A percentile compares a stretch with the other conserved stretches of the same genome.
These are phyloP conservation scores for Verticillium alfalfae DNA, from an alignment of 2,329 filamentous ascomycete species.

Conservation along the genomic window DNA sequence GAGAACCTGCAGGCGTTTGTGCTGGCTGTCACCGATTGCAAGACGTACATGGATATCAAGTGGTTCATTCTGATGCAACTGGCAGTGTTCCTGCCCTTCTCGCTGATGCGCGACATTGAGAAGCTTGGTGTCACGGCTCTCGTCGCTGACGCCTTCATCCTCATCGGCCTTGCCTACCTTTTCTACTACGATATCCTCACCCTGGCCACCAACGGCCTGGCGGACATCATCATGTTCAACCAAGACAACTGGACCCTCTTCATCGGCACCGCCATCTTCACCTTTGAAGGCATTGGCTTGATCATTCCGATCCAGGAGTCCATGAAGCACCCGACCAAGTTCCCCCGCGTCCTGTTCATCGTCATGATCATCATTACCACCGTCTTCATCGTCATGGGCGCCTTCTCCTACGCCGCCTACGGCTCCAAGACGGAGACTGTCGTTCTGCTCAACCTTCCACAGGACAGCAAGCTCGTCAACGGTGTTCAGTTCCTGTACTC, in stretches of 20 bases:
- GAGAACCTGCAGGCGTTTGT: slow-evolving; percentile 96
- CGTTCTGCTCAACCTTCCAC: slow-evolving; percentile 90
- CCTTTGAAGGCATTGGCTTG: slow-evolving; percentile 72
- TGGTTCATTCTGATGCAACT: slow-evolving; percentile 92
- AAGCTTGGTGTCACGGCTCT: slow-evolving; percentile 94
- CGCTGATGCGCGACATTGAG: slow-evolving; percentile 90
- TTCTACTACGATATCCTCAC: slow-evolving; percentile 94
- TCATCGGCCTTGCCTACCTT: slow-evolving; percentile 85
- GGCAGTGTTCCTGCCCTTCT: slow-evolving; percentile 90
- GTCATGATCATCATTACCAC: slow-evolving; percentile 96
- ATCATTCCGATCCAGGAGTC: slow-evolving; percentile 72
- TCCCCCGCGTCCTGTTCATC: slow-evolving; percentile 77
- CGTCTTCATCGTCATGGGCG: slow-evolving; percentile 86
- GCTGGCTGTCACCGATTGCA: slow-evolving; percentile 82
- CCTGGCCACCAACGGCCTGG: slow-evolving; percentile 66
- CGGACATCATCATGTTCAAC: slow-evolving; percentile 91
- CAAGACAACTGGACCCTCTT: slow-evolving; percentile 90
- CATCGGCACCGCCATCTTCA: slow-evolving; percentile 94
- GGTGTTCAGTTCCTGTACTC: slow-evolving; percentile 95
- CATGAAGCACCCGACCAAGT: slow-evolving; percentile 83
- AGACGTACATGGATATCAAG: slow-evolving; percentile 77
- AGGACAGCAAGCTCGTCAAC: slow-evolving; percentile 93
- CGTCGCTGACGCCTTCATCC: slow-evolving; percentile 89
- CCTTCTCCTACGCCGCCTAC: slow-evolving; percentile 91
- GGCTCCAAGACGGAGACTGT: slow-evolving; percentile 95